Evolutionary conservation across 2,329 filamentous ascomycete genomes (phyloP).

Genomic region (Fusarium dimerum): DNA sequence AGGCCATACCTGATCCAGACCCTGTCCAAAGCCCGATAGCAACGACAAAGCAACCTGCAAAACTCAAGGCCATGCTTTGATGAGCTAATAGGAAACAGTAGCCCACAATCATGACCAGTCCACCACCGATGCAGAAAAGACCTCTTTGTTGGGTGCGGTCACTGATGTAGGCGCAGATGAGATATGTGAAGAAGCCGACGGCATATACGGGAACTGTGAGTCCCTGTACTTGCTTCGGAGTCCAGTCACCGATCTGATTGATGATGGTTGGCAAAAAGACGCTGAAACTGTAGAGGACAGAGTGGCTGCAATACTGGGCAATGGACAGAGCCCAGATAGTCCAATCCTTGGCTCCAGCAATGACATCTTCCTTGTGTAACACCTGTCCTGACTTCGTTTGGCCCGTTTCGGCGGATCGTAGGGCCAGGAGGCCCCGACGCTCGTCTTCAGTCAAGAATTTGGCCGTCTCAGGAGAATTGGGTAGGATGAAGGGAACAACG

Average conservation of each 20-base stretch:
- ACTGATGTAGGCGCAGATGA: conserved; percentile 5
- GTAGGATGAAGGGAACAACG: conserved; percentile 1
- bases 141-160: conserved; percentile 5
- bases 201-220: conserved; percentile 4
- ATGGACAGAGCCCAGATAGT: conserved; percentile 6
- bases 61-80: conserved; percentile 1
- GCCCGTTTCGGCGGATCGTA: conserved; percentile 2
- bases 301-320: conserved; percentile 6
- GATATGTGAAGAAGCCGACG: conserved; percentile 2
- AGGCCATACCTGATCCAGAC: conserved; percentile 4
- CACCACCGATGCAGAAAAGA: conserved; percentile 3
- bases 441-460: conserved; percentile 4
- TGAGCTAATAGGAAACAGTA: conserved; percentile 3
- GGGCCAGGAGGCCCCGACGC: background rate
- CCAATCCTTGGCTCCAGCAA: conserved; percentile 5
- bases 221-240: conserved; percentile 2
- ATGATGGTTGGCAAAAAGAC: conserved; percentile 6
- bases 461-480: conserved; percentile 2
- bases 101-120: conserved; percentile 1
- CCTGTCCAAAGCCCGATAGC: conserved; percentile 4
- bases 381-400: background rate
- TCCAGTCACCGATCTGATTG: conserved; percentile 4
- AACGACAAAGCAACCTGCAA: conserved; percentile 5
- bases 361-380: conserved; percentile 6
- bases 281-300: conserved; percentile 6